These are phyloP conservation scores for Balamuthia mandrillaris DNA, from an alignment of 208 protist genomes.

Conservation along the genomic window DNA sequence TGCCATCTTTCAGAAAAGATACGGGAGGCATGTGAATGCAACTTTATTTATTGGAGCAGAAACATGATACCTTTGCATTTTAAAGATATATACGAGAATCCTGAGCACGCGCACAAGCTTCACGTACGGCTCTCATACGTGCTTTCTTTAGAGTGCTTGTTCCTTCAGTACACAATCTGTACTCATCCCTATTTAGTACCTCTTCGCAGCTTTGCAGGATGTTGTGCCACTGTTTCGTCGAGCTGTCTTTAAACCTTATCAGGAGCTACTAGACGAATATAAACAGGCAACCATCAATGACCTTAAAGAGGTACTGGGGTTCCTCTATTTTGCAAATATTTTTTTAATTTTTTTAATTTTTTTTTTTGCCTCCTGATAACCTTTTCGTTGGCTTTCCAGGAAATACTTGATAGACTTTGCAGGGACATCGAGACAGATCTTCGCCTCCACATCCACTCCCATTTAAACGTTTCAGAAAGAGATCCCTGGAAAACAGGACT, in stretches of 20 bases:
- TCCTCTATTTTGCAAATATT: background rate
- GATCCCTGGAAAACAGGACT: constrained; percentile 36
- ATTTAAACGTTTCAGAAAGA: constrained; percentile 48
- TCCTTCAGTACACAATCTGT: too few relatives aligned
- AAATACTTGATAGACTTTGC: constrained; percentile 58
- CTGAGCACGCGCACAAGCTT: constrained; percentile 68
- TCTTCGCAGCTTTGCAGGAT: background rate
- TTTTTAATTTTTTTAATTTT: background rate
- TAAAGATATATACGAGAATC: constrained; percentile 74
- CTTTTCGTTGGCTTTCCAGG: too few relatives aligned
- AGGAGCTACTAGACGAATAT: constrained; percentile 67
- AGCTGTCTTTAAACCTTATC: background rate
- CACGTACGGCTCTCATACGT: too few relatives aligned
- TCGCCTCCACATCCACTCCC: constrained; percentile 84
- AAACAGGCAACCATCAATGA: constrained; percentile 67
- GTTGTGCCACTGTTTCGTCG: background rate
- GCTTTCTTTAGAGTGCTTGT: too few relatives aligned
- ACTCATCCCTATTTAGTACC: background rate
- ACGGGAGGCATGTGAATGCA: constrained; percentile 70
- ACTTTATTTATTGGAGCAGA: constrained; percentile 85
- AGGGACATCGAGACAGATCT: constrained; percentile 89
- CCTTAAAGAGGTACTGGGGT: background rate
- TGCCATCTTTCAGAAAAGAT: constrained; percentile 65
- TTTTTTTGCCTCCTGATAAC: too few relatives aligned
- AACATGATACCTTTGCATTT: constrained; percentile 83